A percentile compares a stretch with the other conserved stretches of the same genome.
These are phyloP conservation scores for Handroanthus guayacan DNA, from an alignment of 257 asterid genomes.

Conservation along the genomic window DNA sequence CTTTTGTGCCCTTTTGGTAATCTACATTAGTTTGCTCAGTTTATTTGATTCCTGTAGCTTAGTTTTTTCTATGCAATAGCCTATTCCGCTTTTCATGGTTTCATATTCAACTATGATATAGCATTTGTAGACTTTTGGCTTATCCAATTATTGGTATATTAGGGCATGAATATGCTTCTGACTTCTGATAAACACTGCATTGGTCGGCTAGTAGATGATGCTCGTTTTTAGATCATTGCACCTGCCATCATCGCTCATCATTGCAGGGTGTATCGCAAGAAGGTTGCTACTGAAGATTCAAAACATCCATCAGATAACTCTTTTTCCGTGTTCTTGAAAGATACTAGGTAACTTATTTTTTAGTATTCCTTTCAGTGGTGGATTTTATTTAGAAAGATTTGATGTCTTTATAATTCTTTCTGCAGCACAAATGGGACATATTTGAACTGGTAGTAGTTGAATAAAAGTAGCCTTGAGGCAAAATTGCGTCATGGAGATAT, in stretches of 20 bases:
- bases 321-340: constrained; percentile 75
- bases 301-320: constrained; percentile 46
- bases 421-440: constrained; percentile 98
- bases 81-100: neutral
- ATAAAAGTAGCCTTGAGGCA: constrained; percentile 69
- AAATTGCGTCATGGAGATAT: constrained; percentile 89
- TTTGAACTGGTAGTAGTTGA: constrained; percentile 81
- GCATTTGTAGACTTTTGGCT: constrained; percentile 31
- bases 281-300: constrained; percentile 46
- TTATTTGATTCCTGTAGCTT: constrained; percentile 25
- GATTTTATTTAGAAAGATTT: constrained; percentile 40
- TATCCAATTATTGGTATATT: constrained; percentile 37
- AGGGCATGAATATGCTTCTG: constrained; percentile 91
- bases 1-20: neutral
- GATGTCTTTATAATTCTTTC: constrained; percentile 37
- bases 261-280: constrained; percentile 84
- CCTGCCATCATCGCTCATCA: constrained; percentile 87
- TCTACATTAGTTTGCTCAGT: neutral
- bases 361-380: constrained; percentile 26
- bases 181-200: constrained; percentile 77
- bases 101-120: constrained; percentile 13
- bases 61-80: constrained; percentile 6
- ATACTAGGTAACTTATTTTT: constrained; percentile 67
- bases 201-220: constrained; percentile 84
- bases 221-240: constrained; percentile 69